Evolutionary conservation across 495 filamentous ascomycete genomes (phyloP).

Genomic region (Neurospora tetrasperma): DNA sequence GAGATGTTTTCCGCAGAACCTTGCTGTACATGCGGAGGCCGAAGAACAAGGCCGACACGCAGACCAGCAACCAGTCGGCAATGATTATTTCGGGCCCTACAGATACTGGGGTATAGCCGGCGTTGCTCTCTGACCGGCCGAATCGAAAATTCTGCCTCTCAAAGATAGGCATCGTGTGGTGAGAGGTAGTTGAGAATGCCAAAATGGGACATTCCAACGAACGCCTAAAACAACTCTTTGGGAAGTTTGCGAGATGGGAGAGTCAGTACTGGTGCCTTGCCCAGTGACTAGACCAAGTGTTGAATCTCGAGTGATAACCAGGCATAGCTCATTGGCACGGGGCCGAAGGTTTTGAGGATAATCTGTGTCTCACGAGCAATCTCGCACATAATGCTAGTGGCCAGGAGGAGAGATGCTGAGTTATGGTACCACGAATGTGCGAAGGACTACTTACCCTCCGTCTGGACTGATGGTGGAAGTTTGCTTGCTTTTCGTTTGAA

Average conservation of each 20-base stretch:
- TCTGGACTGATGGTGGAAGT: neutral
- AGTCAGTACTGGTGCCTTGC: neutral
- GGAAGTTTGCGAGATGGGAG: neutral
- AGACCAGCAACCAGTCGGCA: conserved; percentile 11
- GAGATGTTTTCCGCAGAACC: conserved; percentile 7
- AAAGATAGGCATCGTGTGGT: neutral
- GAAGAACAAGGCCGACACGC: conserved; percentile 16
- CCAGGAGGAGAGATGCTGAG: neutral
- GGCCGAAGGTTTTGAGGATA: neutral
- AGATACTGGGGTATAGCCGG: neutral
- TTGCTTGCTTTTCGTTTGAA: neutral
- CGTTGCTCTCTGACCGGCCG: neutral
- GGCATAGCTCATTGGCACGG: neutral
- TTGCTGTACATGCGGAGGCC: conserved; percentile 25
- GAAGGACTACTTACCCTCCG: neutral
- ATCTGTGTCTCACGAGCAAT: neutral
- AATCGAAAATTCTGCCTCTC: neutral
- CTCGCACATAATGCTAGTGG: neutral
- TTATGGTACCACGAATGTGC: neutral
- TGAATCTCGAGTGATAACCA: neutral
- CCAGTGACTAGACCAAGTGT: neutral
- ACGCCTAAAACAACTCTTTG: neutral
- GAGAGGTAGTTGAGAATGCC: neutral
- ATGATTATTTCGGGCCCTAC: conserved; percentile 6
- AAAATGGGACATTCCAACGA: neutral